These are phyloP conservation scores for Rosa lucieae DNA, from an alignment of 306 rosid species.

Conservation along the genomic window DNA sequence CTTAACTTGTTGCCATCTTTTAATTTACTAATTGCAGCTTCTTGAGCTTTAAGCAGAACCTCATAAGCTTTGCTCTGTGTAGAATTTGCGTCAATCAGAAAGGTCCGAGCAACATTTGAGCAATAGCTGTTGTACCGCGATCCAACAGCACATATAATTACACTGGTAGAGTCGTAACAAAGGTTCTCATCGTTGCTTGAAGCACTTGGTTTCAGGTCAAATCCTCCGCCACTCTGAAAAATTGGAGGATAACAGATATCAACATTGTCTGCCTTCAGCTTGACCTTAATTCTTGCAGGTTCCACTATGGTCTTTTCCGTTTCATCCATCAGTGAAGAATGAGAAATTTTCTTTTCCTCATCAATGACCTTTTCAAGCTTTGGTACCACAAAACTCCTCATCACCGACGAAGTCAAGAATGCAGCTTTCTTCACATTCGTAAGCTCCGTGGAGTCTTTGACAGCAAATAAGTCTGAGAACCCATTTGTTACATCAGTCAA, in stretches of 20 bases:
- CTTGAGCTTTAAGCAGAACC: conserved; percentile 40
- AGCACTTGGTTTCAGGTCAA: conserved; percentile 41
- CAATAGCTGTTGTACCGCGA: conserved; percentile 41
- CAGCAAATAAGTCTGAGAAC: conserved; percentile 35
- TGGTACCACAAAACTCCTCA: conserved; percentile 37
- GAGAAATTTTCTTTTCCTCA: conserved; percentile 35
- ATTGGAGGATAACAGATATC: conserved; percentile 45
- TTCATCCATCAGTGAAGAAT: conserved; percentile 38
- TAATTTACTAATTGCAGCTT: conserved; percentile 29
- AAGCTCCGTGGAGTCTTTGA: conserved; percentile 28
- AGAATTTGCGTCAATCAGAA: conserved; percentile 35
- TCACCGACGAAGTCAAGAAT: conserved; percentile 34
- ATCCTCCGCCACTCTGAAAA: conserved; percentile 38
- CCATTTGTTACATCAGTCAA: conserved; percentile 35
- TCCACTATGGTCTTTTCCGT: conserved; percentile 36
- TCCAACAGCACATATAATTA: conserved; percentile 41
- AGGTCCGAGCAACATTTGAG: conserved; percentile 36
- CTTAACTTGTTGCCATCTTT: conserved; percentile 36
- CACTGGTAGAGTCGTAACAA: conserved; percentile 37
- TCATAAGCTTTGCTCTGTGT: conserved; percentile 38
- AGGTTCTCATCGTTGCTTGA: conserved; percentile 42
- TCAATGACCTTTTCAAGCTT: conserved; percentile 41
- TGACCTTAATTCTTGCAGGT: conserved; percentile 33
- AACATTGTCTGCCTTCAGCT: conserved; percentile 37
- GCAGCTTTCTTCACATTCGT: conserved; percentile 35